Conservation (phyloP, 2,329 filamentous ascomycete genomes). For the Paecilomyces sp. region DNA sequence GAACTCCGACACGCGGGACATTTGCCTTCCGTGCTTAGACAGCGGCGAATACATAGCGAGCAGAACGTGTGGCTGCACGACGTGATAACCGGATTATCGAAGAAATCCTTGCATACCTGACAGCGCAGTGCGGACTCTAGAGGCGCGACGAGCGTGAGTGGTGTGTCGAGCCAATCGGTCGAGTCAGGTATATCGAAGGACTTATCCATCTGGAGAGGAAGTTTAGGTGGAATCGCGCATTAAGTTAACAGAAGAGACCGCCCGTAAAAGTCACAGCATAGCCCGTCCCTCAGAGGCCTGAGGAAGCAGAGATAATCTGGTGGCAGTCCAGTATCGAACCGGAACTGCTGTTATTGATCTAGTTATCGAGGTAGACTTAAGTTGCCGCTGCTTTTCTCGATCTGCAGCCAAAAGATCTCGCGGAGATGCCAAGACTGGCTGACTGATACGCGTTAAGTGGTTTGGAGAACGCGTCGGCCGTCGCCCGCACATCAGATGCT, state of each 20-base stretch:
- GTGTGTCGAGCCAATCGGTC: slow-evolving; percentile 43
- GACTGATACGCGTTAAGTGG: slow-evolving; percentile 39
- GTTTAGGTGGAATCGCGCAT: background rate
- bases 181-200: slow-evolving; percentile 36
- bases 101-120: slow-evolving; percentile 98
- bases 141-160: slow-evolving; percentile 35
- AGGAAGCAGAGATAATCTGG: background rate
- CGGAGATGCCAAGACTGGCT: slow-evolving; percentile 28
- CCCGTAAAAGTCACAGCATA: background rate
- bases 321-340: background rate
- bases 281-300: background rate
- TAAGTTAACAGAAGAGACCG: background rate
- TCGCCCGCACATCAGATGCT: background rate
- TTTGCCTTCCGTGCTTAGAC: slow-evolving; percentile 72
- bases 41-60: slow-evolving; percentile 86
- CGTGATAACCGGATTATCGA: slow-evolving; percentile 87
- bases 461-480: slow-evolving; percentile 24
- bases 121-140: slow-evolving; percentile 84
- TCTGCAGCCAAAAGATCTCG: background rate
- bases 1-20: slow-evolving; percentile 75
- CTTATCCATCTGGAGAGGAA: slow-evolving; percentile 21
- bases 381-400: background rate
- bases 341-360: background rate
- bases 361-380: background rate
- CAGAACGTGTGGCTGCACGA: slow-evolving; percentile 95